Evolutionary conservation across 1,284 basidiomycete genomes (phyloP).

Genomic region (Cutaneotrichosporon sp.): DNA sequence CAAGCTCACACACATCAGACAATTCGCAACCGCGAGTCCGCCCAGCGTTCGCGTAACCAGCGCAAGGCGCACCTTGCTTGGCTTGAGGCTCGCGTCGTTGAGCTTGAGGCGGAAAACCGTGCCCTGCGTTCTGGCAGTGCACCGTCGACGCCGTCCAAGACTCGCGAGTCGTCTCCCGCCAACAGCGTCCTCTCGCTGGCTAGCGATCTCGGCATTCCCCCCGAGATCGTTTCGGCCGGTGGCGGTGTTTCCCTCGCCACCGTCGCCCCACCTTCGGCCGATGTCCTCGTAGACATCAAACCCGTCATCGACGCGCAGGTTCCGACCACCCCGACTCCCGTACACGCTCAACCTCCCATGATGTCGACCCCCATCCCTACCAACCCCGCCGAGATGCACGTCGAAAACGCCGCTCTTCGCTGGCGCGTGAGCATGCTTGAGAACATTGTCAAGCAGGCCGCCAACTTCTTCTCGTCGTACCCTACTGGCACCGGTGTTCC

Average conservation of each 20-base stretch:
- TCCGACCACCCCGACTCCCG: conserved; percentile 6
- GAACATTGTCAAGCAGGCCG: conserved; percentile 42
- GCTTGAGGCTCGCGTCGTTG: conserved; percentile 42
- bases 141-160: conserved; percentile 12
- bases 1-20: conserved; percentile 23
- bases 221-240: conserved; percentile 29
- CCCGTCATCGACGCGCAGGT: conserved; percentile 13
- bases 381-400: conserved; percentile 16
- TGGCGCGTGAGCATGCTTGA: conserved; percentile 39
- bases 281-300: conserved; percentile 33
- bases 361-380: background rate
- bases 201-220: conserved; percentile 34
- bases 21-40: conserved; percentile 44
- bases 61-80: conserved; percentile 45
- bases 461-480: conserved; percentile 29
- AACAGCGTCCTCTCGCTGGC: conserved; percentile 34
- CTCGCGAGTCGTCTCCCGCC: conserved; percentile 32
- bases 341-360: background rate
- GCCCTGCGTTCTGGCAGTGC: conserved; percentile 26
- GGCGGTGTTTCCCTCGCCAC: conserved; percentile 39
- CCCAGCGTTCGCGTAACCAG: conserved; percentile 45
- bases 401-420: conserved; percentile 35
- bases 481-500: conserved; percentile 8
- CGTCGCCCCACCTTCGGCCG: conserved; percentile 37
- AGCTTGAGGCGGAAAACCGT: conserved; percentile 44